phyloP scores from a whole-genome alignment of 805 yeast species.

The Pichia deserticola region DNA sequence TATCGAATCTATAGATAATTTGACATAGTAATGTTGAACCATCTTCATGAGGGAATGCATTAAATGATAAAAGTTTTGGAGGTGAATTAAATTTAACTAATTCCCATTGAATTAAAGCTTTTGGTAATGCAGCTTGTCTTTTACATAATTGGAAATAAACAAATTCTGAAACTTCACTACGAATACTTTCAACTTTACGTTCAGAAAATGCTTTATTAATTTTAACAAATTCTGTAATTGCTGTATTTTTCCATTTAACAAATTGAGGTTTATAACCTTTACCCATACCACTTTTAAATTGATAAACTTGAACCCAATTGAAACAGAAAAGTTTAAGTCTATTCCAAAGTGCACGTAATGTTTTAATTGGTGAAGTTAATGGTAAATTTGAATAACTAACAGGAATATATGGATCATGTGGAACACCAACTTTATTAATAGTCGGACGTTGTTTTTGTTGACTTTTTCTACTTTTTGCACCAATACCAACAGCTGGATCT shows the following conservation, averaged over 20 bases:
- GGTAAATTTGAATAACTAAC: constrained; percentile 29
- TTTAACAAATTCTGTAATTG: constrained; percentile 66
- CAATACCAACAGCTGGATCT: constrained; percentile 6
- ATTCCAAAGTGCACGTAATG: constrained; percentile 44
- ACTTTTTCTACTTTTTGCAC: constrained; percentile 12
- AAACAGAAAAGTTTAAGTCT: constrained; percentile 60
- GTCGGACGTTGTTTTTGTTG: constrained; percentile 24
- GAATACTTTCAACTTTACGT: constrained; percentile 40
- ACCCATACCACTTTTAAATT: constrained; percentile 31
- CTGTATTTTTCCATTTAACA: constrained; percentile 76
- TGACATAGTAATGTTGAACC: constrained; percentile 35
- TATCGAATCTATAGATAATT: constrained; percentile 54
- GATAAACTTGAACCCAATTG: constrained; percentile 50
- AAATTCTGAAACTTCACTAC: constrained; percentile 48
- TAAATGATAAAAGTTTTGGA: constrained; percentile 69
- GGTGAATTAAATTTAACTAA: constrained; percentile 57
- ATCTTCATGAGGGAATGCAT: constrained; percentile 40
- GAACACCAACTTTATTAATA: constrained; percentile 30
- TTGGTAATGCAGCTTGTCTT: constrained; percentile 51
- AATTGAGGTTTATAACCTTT: constrained; percentile 51
- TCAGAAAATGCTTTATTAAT: constrained; percentile 79
- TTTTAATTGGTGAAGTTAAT: constrained; percentile 31
- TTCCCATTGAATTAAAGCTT: constrained; percentile 65
- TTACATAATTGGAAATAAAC: constrained; percentile 50
- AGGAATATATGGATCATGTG: constrained; percentile 40